Evolutionary conservation across 2,329 filamentous ascomycete genomes (phyloP), one percentile per base, ranked within the genome.

Genomic region (Pseudodiploospora longispora): DNA sequence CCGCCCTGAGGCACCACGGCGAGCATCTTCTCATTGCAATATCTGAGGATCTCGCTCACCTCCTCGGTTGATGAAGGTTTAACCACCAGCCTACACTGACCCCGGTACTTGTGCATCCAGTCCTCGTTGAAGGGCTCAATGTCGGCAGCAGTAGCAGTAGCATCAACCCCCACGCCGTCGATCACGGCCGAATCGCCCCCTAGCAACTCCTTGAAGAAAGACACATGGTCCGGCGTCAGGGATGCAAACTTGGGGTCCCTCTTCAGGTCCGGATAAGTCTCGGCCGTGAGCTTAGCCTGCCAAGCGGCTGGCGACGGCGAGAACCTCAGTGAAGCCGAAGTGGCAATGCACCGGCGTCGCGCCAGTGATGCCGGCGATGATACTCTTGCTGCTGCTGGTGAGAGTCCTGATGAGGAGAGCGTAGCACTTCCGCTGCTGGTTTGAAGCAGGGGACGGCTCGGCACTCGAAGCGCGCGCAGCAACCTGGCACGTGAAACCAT

Each of bases 91-190:
- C 83, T 81, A 49, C 87, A 82, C 66, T 96, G 89, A 30, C 93
- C 94, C 49, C 87, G 83, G 71, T 95, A 98, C 69, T 98, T 98
- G 66, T 87, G 83, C 90, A 98, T 96, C 93, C 94, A 98, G 69
- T 98, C 93, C 61, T 83, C 81, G 67, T 98, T 98, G 75, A 89
- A 98, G 6, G 86, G 78, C 61, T 93, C 87, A 52, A 97, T 75
- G 60, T 97, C 93, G 56, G 87, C 85, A 10, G 31, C 43, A 9
- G 32, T 34, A 9, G 32, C 32, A 34, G 81, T 62, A 30, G 68
- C 81, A 64, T 90, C 80, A 28, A 50, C 51, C 4, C 81, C 87
- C 43, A 95, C 76, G 41, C 87, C 87, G 61, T 96, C 90, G 49
- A 97, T 79, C 41, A 96, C 74, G 2, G 88, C 89, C 32, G 85